These are phyloP conservation scores for Rhodotorula sp. DNA, from an alignment of 1,284 basidiomycete genomes.

Conservation along the genomic window DNA sequence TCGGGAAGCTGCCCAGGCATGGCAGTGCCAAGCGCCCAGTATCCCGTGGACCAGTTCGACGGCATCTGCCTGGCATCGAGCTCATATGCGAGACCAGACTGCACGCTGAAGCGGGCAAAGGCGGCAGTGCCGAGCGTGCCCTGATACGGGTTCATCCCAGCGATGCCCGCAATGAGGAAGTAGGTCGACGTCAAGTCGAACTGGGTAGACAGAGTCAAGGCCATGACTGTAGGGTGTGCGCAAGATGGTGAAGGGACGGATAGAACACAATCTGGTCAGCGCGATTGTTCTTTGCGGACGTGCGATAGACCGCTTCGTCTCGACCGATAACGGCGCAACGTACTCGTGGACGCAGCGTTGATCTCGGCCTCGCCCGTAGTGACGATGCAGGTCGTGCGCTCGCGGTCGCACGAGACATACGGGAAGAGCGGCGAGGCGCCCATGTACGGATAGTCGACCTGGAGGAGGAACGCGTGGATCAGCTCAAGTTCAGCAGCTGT, in stretches of 20 bases:
- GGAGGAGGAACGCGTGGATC: too few relatives aligned
- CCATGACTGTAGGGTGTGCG: slow-evolving; percentile 41
- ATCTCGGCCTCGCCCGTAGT: slow-evolving; percentile 55
- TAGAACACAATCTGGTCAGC: too few relatives aligned
- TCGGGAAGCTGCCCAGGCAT: slow-evolving; percentile 32
- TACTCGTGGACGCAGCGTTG: slow-evolving; percentile 54
- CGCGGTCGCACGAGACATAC: slow-evolving; percentile 53
- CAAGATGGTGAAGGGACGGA: not conserved
- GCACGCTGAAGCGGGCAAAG: slow-evolving; percentile 56
- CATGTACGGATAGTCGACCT: slow-evolving; percentile 49
- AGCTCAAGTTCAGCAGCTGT: too few relatives aligned
- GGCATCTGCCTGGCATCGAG: slow-evolving; percentile 57
- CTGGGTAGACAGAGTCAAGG: slow-evolving; percentile 51
- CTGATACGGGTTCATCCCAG: slow-evolving; percentile 55
- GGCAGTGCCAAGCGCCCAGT: slow-evolving; percentile 43
- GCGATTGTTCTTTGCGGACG: too few relatives aligned
- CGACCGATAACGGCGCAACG: not conserved
- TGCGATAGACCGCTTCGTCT: too few relatives aligned
- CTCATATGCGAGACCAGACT: slow-evolving; percentile 53
- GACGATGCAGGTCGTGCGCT: slow-evolving; percentile 54
- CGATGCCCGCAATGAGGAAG: slow-evolving; percentile 58
- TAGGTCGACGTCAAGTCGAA: slow-evolving; percentile 58
- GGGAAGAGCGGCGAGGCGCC: slow-evolving; percentile 56
- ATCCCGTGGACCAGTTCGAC: slow-evolving; percentile 55
- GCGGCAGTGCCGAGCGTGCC: slow-evolving; percentile 56